Base-by-base conservation (phyloP, 164 flowering plant species). In the Dillenia turbinata region DNA sequence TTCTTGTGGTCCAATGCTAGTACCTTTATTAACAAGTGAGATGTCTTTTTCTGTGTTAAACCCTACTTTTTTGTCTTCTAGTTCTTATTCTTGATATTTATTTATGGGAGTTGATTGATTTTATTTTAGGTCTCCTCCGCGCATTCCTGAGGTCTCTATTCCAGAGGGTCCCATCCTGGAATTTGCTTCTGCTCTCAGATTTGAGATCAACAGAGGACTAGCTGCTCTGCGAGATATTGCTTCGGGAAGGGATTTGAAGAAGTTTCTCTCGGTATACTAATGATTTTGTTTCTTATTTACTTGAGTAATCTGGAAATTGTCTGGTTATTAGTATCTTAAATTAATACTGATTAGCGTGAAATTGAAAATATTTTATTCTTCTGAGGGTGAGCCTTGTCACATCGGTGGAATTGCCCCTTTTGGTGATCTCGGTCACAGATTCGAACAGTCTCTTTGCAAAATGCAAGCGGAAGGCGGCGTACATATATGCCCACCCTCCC, bases 1-100 rank as follows among this genome's bases (percentile, higher is more conserved):
- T 91, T 94, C 79, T 66, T 89, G 63, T 89, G 91, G 92, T 79
- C 97, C 16, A 91, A 83, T 59, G 97, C 85, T 5, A 44, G 81
- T 54, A 70, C 72, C 12, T 83, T 91, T 59, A 87, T 94, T 65
- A 81, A 85, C 78, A 91, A 89, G 98, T 93, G 69, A 72, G 84
- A 9, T 66, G 12, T 52, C 19, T 3, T 10, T 12, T 52, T 49
- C 11, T 54, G 10, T 33, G 40, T 33, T 33, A 33, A 33, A 33
- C 40, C 7, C 40, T 33, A 33, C 40, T 14, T 2, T 44, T 43
- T 46, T 47, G 15, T 43, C n/a, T 24, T 2, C 16, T 24, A 49
- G 54, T 2, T 52, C 19, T 3, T 10, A 9, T 52, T 49, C 13
- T 54, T 16, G 10, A 22, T 7, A 2, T 22, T 12, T 13, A 16